A percentile compares a stretch with the other conserved stretches of the same genome.
phyloP scores from a whole-genome alignment of 148 eudicot species.

The Suaeda aralocaspica region DNA sequence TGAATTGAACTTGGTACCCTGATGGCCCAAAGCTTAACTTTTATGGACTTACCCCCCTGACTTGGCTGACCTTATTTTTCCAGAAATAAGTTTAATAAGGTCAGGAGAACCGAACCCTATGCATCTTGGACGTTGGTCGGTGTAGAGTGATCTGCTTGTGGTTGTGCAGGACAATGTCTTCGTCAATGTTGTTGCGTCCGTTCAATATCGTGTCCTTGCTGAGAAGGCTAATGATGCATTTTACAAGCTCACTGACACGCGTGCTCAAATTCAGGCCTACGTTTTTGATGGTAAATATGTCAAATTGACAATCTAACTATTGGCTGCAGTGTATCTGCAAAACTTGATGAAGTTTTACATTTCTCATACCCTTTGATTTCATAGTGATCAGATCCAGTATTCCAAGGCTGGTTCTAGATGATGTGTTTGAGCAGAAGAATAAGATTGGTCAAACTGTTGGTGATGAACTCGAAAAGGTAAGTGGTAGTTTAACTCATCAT shows the following conservation, averaged over 20 bases:
- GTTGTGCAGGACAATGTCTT: slow-evolving; percentile 51
- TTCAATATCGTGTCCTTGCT: slow-evolving; percentile 44
- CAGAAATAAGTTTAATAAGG: background rate
- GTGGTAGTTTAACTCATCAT: background rate
- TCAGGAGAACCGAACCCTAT: background rate
- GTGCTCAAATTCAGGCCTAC: slow-evolving; percentile 52
- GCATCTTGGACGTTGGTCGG: background rate
- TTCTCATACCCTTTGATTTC: background rate
- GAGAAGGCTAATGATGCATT: slow-evolving; percentile 48
- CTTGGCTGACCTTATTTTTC: background rate
- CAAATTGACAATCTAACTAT: too few relatives aligned
- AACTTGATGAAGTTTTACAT: background rate
- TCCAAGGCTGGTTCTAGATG: slow-evolving; percentile 33
- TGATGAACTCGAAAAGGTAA: slow-evolving; percentile 36
- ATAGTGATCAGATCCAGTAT: slow-evolving; percentile 40
- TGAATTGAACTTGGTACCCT: background rate
- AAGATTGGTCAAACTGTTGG: slow-evolving; percentile 35
- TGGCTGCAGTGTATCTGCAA: background rate
- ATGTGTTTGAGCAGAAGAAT: slow-evolving; percentile 42
- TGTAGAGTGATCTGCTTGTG: background rate
- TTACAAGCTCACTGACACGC: slow-evolving; percentile 53
- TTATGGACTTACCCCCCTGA: too few relatives aligned
- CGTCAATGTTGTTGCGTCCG: slow-evolving; percentile 50
- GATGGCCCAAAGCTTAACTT: background rate
- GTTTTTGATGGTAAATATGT: slow-evolving; percentile 46